phyloP scores from a whole-genome alignment of 2,329 filamentous ascomycete genomes.

The Paraphoma sp. region DNA sequence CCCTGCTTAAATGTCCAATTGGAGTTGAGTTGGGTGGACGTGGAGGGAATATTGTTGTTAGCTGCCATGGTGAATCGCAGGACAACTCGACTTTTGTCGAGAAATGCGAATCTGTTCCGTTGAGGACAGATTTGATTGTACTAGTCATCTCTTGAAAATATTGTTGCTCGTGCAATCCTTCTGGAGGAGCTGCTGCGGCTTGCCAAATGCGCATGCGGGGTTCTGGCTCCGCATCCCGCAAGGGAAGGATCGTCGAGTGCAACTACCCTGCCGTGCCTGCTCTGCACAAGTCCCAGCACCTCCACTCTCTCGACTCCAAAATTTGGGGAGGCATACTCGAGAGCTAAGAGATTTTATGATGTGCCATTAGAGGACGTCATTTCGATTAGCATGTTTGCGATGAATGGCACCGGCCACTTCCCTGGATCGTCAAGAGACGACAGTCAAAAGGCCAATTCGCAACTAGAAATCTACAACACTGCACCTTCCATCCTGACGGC shows the following conservation, averaged over 20 bases:
- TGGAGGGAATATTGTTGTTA: background rate
- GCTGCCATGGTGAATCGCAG: background rate
- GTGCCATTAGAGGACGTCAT: too few species aligned
- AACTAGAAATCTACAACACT: too few species aligned
- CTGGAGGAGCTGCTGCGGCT: background rate
- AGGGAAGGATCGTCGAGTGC: background rate
- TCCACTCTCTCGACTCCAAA: too few species aligned
- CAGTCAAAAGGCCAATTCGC: too few species aligned
- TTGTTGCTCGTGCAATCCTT: background rate
- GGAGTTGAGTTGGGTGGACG: conserved; percentile 5
- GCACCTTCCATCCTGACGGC: too few species aligned
- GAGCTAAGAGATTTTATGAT: too few species aligned
- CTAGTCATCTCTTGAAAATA: background rate
- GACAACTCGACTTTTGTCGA: background rate
- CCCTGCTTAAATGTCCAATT: conserved; percentile 57
- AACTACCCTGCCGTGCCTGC: too few species aligned
- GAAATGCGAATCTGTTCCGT: background rate
- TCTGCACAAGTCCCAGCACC: background rate
- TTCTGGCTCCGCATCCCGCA: background rate
- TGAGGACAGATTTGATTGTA: background rate
- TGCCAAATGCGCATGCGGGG: background rate
- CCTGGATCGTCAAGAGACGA: too few species aligned
- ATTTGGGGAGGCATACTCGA: too few species aligned
- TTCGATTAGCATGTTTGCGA: too few species aligned
- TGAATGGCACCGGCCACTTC: too few species aligned